Conservation (phyloP, 768 basidiomycete species). For the Serpula lacrymans region DNA sequence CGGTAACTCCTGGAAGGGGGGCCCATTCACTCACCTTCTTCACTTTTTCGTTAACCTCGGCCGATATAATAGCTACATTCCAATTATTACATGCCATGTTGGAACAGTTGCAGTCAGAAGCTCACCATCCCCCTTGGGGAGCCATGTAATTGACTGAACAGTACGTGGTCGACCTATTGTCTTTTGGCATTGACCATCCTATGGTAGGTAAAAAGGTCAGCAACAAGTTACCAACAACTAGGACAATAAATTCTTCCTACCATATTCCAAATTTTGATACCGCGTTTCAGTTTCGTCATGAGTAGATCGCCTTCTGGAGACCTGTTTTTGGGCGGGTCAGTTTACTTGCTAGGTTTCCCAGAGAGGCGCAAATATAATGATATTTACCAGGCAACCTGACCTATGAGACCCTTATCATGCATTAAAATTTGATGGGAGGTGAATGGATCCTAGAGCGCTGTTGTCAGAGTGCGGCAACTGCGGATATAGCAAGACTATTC, state of each 20-base stretch:
- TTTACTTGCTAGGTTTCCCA: too few species aligned
- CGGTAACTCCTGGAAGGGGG: conserved; percentile 7
- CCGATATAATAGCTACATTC: conserved; percentile 51
- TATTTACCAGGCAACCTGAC: conserved; percentile 49
- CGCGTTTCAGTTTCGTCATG: conserved; percentile 46
- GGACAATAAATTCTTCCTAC: conserved; percentile 22
- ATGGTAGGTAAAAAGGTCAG: conserved; percentile 6
- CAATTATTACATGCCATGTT: not conserved
- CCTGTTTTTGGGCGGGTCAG: conserved; percentile 26
- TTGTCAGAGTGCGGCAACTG: conserved; percentile 3
- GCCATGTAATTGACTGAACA: conserved; percentile 52
- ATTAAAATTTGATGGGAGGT: conserved; percentile 45
- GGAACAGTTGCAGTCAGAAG: conserved; percentile 12
- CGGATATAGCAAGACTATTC: conserved; percentile 20
- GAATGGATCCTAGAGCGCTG: conserved; percentile 34
- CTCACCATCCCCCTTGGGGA: conserved; percentile 45
- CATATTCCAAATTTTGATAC: conserved; percentile 52
- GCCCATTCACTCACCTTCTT: conserved; percentile 35
- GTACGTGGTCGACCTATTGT: conserved; percentile 45
- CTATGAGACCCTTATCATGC: conserved; percentile 50
- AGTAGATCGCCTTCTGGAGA: conserved; percentile 44
- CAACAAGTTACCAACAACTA: not conserved
- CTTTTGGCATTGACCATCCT: conserved; percentile 50
- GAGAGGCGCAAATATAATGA: too few species aligned
- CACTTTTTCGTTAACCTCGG: conserved; percentile 46